Evolutionary conservation across 2,329 filamentous ascomycete genomes (phyloP).

Genomic region (Xylariaceae sp.): DNA sequence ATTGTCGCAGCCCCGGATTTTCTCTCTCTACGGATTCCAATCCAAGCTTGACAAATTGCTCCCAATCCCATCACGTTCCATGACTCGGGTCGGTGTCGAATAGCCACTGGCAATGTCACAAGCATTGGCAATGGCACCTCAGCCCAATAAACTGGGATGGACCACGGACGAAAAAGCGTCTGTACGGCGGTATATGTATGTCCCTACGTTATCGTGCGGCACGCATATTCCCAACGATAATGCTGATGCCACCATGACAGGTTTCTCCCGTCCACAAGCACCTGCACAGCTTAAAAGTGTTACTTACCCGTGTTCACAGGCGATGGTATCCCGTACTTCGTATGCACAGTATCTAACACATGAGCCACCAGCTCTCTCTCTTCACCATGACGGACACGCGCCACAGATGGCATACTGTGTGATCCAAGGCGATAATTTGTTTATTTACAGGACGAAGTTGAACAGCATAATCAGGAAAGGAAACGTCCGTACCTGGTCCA

Average conservation of each 20-base stretch:
- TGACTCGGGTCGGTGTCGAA: conserved; percentile 8
- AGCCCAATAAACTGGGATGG: background rate
- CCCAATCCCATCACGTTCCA: background rate
- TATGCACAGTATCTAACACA: too few relatives aligned
- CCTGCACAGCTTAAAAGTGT: background rate
- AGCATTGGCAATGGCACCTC: background rate
- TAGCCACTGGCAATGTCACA: background rate
- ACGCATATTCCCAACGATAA: conserved; percentile 4
- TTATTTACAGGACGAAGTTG: background rate
- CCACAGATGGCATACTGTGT: background rate
- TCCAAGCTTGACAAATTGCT: background rate
- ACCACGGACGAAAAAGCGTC: conserved; percentile 1
- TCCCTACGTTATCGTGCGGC: background rate
- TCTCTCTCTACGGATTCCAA: background rate
- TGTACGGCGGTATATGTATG: background rate
- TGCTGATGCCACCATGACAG: conserved; percentile 16
- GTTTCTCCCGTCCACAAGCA: conserved; percentile 4
- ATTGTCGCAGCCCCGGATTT: background rate
- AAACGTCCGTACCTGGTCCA: background rate
- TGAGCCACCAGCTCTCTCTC: background rate
- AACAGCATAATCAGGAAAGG: background rate
- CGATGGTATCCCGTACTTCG: background rate
- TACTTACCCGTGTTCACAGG: too few relatives aligned
- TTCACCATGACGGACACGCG: background rate
- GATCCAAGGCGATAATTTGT: too few relatives aligned